Conservation (phyloP, 768 basidiomycete species). For the Rhodosporidiobolus sp. region DNA sequence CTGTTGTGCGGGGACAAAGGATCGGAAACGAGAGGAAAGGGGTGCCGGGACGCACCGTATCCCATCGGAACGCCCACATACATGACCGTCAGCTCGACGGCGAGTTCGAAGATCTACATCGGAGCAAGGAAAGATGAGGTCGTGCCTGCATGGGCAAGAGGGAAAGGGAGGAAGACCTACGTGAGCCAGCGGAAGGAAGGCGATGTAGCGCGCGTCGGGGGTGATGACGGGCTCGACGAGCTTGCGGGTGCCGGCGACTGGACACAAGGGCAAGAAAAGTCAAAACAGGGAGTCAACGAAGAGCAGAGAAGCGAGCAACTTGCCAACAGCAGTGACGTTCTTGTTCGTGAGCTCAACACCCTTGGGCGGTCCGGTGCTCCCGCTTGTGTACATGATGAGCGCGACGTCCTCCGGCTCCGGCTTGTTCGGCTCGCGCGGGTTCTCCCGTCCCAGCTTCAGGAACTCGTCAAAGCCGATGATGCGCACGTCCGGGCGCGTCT, state of each 20-base stretch:
- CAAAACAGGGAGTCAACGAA: background rate
- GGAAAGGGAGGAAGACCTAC: background rate
- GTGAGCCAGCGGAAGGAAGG: conserved; percentile 60
- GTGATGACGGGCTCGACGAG: conserved; percentile 25
- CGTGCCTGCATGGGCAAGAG: too few species aligned
- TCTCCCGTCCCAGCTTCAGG: conserved; percentile 60
- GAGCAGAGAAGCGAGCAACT: conserved; percentile 63
- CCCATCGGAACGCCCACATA: conserved; percentile 9
- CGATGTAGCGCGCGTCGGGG: conserved; percentile 59
- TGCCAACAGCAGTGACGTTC: conserved; percentile 79
- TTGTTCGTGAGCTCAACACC: conserved; percentile 83
- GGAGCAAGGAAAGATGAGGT: too few species aligned
- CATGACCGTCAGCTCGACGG: conserved; percentile 72
- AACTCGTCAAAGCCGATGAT: conserved; percentile 67
- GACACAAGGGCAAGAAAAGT: background rate
- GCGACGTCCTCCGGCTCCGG: conserved; percentile 59
- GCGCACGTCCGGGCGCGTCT: conserved; percentile 43
- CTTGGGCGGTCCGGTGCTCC: conserved; percentile 48
- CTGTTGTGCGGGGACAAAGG: background rate
- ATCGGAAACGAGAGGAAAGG: background rate
- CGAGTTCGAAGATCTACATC: conserved; percentile 83
- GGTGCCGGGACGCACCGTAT: background rate
- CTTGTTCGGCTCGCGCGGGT: conserved; percentile 56
- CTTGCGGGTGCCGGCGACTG: conserved; percentile 19
- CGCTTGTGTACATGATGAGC: conserved; percentile 75